phyloP scores from a whole-genome alignment of 371 early-diverging fungal genomes.

The Haplosporangium sp. region DNA sequence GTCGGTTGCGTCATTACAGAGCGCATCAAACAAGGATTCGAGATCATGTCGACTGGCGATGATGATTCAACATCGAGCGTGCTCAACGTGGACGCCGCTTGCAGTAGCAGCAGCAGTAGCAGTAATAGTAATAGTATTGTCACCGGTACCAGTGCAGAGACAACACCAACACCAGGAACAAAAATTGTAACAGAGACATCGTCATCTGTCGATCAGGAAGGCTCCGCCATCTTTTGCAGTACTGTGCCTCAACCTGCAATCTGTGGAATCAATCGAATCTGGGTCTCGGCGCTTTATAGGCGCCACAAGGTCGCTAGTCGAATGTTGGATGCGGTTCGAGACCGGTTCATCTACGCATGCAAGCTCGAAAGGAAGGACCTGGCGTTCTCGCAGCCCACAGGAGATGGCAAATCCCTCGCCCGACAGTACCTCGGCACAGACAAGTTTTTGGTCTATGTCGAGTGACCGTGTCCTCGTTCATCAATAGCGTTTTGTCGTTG shows the following conservation, averaged over 20 bases:
- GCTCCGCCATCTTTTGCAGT: constrained; percentile 54
- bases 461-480: constrained; percentile 20
- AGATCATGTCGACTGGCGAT: constrained; percentile 16
- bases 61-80: neutral
- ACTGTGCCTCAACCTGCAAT: constrained; percentile 48
- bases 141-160: neutral
- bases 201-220: constrained; percentile 3
- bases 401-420: constrained; percentile 59
- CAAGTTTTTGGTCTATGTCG: constrained; percentile 58
- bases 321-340: constrained; percentile 59
- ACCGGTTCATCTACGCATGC: constrained; percentile 60
- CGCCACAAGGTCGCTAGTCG: constrained; percentile 60
- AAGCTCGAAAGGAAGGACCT: constrained; percentile 51
- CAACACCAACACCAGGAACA: neutral
- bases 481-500: neutral
- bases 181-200: neutral
- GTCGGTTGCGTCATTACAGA: constrained; percentile 65
- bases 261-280: constrained; percentile 71
- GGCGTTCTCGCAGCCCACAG: constrained; percentile 71
- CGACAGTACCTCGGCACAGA: constrained; percentile 50
- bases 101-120: neutral
- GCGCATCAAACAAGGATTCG: constrained; percentile 57
- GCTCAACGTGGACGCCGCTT: neutral
- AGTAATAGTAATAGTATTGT: neutral
- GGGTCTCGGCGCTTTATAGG: constrained; percentile 62